Evolutionary conservation across 2,329 filamentous ascomycete species (phyloP).

Genomic region (Cercospora zeina): DNA sequence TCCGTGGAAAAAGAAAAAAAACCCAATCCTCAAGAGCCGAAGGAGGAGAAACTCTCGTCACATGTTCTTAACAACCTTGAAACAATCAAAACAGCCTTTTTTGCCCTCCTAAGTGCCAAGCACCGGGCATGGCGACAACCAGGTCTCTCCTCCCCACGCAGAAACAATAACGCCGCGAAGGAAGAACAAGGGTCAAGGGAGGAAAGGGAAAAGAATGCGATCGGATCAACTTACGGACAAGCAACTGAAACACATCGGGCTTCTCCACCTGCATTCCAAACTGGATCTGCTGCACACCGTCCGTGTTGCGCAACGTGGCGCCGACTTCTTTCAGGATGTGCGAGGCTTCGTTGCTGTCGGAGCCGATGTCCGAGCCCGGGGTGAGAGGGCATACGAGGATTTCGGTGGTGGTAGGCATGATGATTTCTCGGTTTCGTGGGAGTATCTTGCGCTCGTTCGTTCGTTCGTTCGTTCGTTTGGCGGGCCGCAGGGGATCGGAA

Average conservation of each 20-base stretch:
- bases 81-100: not conserved
- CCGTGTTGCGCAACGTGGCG: constrained; percentile 40
- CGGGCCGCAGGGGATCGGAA: no score
- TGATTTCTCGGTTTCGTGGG: constrained; percentile 5
- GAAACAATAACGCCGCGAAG: not conserved
- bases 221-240: constrained; percentile 47
- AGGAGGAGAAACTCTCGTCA: not conserved
- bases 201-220: not conserved
- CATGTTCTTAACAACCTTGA: not conserved
- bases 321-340: constrained; percentile 39
- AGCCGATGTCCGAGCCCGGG: constrained; percentile 41
- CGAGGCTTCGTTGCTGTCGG: constrained; percentile 35
- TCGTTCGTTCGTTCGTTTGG: no score
- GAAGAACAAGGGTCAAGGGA: not conserved
- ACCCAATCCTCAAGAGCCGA: no score
- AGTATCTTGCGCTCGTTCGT: not conserved
- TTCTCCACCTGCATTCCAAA: constrained; percentile 47
- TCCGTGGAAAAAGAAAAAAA: no score
- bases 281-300: constrained; percentile 42
- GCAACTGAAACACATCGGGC: constrained; percentile 41
- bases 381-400: constrained; percentile 44
- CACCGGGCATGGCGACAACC: not conserved
- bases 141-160: not conserved
- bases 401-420: constrained; percentile 43
- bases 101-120: not conserved